Evolutionary conservation across 2,329 filamentous ascomycete species (phyloP).

Genomic region (Fusarium siculi): DNA sequence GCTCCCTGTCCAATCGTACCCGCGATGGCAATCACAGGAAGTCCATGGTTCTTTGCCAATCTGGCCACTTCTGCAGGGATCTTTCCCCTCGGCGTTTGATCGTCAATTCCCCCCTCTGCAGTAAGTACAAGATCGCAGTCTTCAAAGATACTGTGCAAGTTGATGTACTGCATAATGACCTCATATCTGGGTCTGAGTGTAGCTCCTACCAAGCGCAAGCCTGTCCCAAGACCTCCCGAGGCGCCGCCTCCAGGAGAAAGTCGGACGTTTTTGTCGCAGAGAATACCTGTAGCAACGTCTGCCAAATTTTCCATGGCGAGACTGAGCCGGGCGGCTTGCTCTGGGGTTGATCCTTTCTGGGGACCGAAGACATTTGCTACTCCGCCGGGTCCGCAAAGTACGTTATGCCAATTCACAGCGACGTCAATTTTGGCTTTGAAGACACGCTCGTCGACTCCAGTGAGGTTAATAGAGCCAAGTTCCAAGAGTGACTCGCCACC

Average conservation of each 20-base stretch:
- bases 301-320: slow-evolving; percentile 56
- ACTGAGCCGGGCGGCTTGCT: slow-evolving; percentile 56
- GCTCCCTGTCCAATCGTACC: slow-evolving; percentile 51
- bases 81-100: slow-evolving; percentile 62
- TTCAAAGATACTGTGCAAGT: slow-evolving; percentile 57
- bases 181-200: slow-evolving; percentile 59
- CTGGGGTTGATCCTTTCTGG: slow-evolving; percentile 60
- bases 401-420: slow-evolving; percentile 62
- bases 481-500: slow-evolving; percentile 54
- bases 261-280: slow-evolving; percentile 51
- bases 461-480: slow-evolving; percentile 54
- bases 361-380: slow-evolving; percentile 62
- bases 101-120: slow-evolving; percentile 63
- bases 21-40: slow-evolving; percentile 56
- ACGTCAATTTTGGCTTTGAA: slow-evolving; percentile 55
- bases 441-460: slow-evolving; percentile 47
- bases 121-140: slow-evolving; percentile 63
- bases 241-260: slow-evolving; percentile 59
- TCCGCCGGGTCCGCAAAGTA: slow-evolving; percentile 59
- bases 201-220: slow-evolving; percentile 60
- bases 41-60: slow-evolving; percentile 56
- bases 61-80: slow-evolving; percentile 63
- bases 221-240: slow-evolving; percentile 63
- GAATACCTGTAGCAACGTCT: slow-evolving; percentile 46
- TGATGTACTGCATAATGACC: slow-evolving; percentile 62